These are phyloP conservation scores for Xerophyta viscosa DNA, from an alignment of 106 monocot genomes.

Conservation along the genomic window DNA sequence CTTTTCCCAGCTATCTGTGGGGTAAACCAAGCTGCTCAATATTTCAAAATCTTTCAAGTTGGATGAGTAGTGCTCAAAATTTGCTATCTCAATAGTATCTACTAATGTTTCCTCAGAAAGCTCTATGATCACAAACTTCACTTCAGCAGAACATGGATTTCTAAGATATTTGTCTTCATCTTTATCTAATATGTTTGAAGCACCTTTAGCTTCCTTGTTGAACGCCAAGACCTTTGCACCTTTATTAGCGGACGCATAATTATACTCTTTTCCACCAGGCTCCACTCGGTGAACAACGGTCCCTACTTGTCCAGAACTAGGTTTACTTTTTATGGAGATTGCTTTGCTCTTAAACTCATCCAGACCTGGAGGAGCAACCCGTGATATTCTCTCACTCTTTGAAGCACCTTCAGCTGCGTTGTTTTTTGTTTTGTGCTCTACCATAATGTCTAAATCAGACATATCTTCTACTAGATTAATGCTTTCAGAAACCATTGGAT, in stretches of 20 bases:
- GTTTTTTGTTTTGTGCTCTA: slow-evolving; percentile 4
- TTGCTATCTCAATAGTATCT: slow-evolving; percentile 59
- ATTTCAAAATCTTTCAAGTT: slow-evolving; percentile 79
- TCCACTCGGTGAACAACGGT: slow-evolving; percentile 52
- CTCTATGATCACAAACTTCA: slow-evolving; percentile 68
- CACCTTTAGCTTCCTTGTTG: slow-evolving; percentile 88
- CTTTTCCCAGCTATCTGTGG: slow-evolving; percentile 63
- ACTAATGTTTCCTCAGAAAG: slow-evolving; percentile 89
- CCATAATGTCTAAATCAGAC: slow-evolving; percentile 6
- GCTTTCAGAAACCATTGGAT: slow-evolving; percentile 5
- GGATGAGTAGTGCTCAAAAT: slow-evolving; percentile 94
- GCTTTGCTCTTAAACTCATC: slow-evolving; percentile 75
- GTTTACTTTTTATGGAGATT: slow-evolving; percentile 37
- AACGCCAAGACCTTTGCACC: slow-evolving; percentile 74
- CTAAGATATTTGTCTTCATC: slow-evolving; percentile 82
- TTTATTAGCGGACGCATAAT: slow-evolving; percentile 72
- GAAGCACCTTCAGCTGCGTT: background rate
- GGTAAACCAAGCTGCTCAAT: slow-evolving; percentile 59
- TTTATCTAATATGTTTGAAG: slow-evolving; percentile 75
- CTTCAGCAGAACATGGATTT: slow-evolving; percentile 85
- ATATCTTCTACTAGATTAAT: slow-evolving; percentile 5
- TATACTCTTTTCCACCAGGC: slow-evolving; percentile 77
- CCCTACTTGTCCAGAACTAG: slow-evolving; percentile 19
- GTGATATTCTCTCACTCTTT: slow-evolving; percentile 45
- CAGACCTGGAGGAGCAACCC: slow-evolving; percentile 39